Percentiles rank a stretch among this genome's conserved stretches.
Conservation (phyloP, 495 filamentous ascomycete species). For the Parachaetomium inaequale region DNA sequence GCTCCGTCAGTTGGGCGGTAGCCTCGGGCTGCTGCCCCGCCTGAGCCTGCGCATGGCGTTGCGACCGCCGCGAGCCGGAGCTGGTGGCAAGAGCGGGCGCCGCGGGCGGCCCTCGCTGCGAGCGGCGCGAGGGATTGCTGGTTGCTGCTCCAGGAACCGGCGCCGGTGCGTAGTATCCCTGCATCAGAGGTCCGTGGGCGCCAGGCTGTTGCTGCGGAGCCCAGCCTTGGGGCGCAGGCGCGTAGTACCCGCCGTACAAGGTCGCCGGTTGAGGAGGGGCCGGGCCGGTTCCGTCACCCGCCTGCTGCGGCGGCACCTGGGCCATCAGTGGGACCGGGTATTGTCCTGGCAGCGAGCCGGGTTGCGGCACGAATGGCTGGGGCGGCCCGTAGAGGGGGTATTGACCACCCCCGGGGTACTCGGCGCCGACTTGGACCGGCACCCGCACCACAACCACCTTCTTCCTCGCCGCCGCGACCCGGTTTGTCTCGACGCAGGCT, state of each 20-base stretch:
- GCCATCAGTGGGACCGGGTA: not conserved
- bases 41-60: not conserved
- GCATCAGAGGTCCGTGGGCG: not conserved
- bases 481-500: constrained; percentile 43
- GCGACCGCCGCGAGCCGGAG: not conserved
- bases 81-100: not conserved
- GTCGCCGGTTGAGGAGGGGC: not conserved
- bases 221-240: constrained; percentile 8
- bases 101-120: not conserved
- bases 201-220: not conserved
- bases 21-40: not conserved
- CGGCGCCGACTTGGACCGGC: not conserved
- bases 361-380: not conserved
- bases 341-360: not conserved
- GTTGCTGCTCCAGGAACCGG: not conserved
- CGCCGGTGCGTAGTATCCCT: constrained; percentile 22
- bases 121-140: not conserved
- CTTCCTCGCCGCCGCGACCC: constrained; percentile 22
- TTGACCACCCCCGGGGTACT: not conserved
- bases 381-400: not conserved
- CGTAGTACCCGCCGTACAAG: constrained; percentile 22
- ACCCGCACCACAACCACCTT: constrained; percentile 17
- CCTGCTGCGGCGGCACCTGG: not conserved
- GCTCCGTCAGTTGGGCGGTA: not conserved
- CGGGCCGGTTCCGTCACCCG: not conserved